Evolutionary conservation across 2,329 filamentous ascomycete genomes (phyloP), one percentile per base, ranked within the genome.

Genomic region (Penicillium sp.): DNA sequence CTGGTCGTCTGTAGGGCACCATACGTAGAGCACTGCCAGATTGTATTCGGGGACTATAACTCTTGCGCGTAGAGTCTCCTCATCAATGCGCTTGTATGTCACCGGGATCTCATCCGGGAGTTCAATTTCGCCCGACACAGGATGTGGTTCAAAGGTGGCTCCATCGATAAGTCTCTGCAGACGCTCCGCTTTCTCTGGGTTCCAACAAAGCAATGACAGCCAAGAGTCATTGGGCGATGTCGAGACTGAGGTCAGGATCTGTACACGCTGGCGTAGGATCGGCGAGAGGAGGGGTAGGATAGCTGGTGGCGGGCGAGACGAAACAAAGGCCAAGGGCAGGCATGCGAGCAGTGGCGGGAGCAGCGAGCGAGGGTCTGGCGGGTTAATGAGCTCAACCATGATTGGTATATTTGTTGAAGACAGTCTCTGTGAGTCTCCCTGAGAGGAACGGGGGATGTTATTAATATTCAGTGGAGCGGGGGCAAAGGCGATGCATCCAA

Each of bases 121-220:
- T 54, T 82, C 79, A 30, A 82, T 73, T 53, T 82, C 79, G 32
- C 79, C 79, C 1, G 79, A 82, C 2, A 75, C 73, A 0, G 79
- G 79, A 50, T 82, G 79, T 30, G 77, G 76, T 56, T 82, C 79
- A 39, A 81, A 72, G 12, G 67, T 66, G 20, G 76, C 66, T 23
- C 69, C 66, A 42, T 74, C 71, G 23, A 82, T 68, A 14, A 75
- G 57, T 9, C 66, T 62, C 32, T 75, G 72, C 8, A 82, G 64
- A 40, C 67, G 70, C 20, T 74, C 68, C 2, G 73, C 77, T 36
- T 71, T 68, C 5, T 61, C 57, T 1, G 63, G 44, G 46, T 79
- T 72, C 79, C 79, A 82, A 48, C 71, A 77, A 8, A 82, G 65
- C 22, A 81, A 59, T 2, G 69, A 66, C 1, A 82, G 62, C 79